Conservation (phyloP, 106 monocot species). For the Dendrobium huoshanense region DNA sequence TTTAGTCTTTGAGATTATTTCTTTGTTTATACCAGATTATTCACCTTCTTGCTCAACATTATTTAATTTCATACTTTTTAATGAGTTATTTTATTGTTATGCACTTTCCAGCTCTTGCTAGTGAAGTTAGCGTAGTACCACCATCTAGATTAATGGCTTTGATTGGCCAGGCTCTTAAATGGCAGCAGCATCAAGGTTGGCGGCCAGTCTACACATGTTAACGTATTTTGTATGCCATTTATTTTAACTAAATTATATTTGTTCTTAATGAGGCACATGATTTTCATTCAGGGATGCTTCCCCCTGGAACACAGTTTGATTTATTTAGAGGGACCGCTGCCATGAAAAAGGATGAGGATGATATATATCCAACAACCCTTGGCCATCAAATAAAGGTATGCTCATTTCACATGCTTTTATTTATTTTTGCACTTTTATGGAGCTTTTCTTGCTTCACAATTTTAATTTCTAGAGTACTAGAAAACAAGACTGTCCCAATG, state of each 20-base stretch:
- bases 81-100: not conserved
- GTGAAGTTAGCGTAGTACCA: slow-evolving; percentile 92
- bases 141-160: slow-evolving; percentile 93
- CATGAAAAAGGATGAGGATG: slow-evolving; percentile 99
- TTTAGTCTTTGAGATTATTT: not conserved
- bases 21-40: not conserved
- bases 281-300: slow-evolving; percentile 63
- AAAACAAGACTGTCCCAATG: too few relatives aligned
- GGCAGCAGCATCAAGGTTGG: slow-evolving; percentile 98
- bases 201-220: not conserved
- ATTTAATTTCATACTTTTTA: not conserved
- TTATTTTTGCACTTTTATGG: not conserved
- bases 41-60: not conserved
- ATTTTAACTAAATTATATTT: not conserved
- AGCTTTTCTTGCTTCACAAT: not conserved
- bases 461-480: too few relatives aligned
- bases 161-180: slow-evolving; percentile 96
- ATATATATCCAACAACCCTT: slow-evolving; percentile 78
- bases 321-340: slow-evolving; percentile 97
- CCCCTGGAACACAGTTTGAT: slow-evolving; percentile 96
- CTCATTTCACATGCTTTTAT: not conserved
- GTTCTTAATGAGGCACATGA: not conserved
- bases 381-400: slow-evolving; percentile 79
- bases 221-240: slow-evolving; percentile 5
- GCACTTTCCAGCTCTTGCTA: slow-evolving; percentile 61